Base-by-base conservation (phyloP, 139 green algal species). In the Mesotaenium endlicherianum region DNA sequence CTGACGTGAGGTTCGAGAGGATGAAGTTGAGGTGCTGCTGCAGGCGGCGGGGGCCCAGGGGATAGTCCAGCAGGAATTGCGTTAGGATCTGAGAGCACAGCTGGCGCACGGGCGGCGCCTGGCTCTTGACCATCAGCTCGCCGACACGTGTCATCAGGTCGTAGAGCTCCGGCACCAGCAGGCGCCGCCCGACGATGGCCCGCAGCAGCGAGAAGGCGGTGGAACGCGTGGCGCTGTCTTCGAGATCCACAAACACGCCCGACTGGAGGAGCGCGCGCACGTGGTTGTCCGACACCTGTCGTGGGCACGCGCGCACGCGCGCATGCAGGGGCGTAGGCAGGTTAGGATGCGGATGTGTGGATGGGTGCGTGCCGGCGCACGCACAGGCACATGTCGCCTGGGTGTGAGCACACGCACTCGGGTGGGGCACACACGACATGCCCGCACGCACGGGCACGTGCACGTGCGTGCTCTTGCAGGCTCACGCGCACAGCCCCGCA, bases 1-100 rank as follows among this genome's bases (percentile, higher is more conserved):
- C 70, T 64, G 8, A 78, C 80, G 4, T 4, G 26, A 95, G 83
- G 75, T 97, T 97, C 53, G 88, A 71, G 0, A 95, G 58, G 42
- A 97, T 81, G 76, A 94, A 95, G 17, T 92, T 57, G 1, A 97
- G 50, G 90, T 97, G 94, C n/a, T 85, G 58, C 69, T 89, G 45
- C 58, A 97, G 91, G 2, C 94, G 90, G 64, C 75, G 87, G 40
- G 58, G 44, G 39, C 93, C 92, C 71, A 98, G 84, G 0, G 95
- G 95, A 78, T 95, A 98, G 89, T 98, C 94, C 43, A 98, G 90
- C 85, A 98, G 91, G 88, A 97, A 98, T 83, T 93, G 88, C 20
- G 98, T 92, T 67, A 98, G 90, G 38, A 83, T 84, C 14, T 90
- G 83, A 2, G 90, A 87, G 75, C 90, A 93, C 38, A 88, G 77